Base-by-base conservation (phyloP, 805 yeast genomes). In the Zygotorulaspora florentina region DNA sequence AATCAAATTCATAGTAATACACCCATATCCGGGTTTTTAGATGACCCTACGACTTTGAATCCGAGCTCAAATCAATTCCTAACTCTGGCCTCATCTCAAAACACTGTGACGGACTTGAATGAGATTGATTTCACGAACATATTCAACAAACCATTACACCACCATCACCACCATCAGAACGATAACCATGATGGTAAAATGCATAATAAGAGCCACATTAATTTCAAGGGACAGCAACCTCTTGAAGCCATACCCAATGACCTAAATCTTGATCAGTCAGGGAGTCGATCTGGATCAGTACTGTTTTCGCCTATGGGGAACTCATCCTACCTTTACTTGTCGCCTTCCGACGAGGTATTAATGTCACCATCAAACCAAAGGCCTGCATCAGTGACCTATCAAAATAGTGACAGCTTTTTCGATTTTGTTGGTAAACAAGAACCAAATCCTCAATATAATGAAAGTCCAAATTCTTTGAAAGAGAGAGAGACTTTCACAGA, bases 91-190 rank as follows among this genome's bases (percentile, higher is more conserved):
- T 40, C 38, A 4, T 17, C 52, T 15, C 34, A 34, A 7, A 42
- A 44, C 23, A 33, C 48, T 33, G 30, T 46, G 42, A 48, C 41
- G 5, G 52, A 55, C 26, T 40, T 60, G 18, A 55, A 66, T 45
- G 70, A 66, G 48, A 61, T 66, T 30, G 70, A 66, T 53, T 66
- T 66, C 35, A 66, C 68, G 8, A 58, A 62, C 23, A 51, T 65
- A 8, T 66, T 66, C 45, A 55, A 57, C 9, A 61, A 56, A 34
- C 56, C 62, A 2, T 36, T 54, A 2, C 51, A 57, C 16, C 53
- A 50, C 9, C 41, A 29, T 37, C 48, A 37, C 29, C 48, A 30
- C 35, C 46, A 27, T 35, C 26, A 18, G 11, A 42, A 37, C 23
- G 43, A 33, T 9, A 33, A 39, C n/a, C 35, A 35, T 10, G 30